Conservation (phyloP, 2,329 filamentous ascomycete genomes). For the Trichoderma afroharzianum region DNA sequence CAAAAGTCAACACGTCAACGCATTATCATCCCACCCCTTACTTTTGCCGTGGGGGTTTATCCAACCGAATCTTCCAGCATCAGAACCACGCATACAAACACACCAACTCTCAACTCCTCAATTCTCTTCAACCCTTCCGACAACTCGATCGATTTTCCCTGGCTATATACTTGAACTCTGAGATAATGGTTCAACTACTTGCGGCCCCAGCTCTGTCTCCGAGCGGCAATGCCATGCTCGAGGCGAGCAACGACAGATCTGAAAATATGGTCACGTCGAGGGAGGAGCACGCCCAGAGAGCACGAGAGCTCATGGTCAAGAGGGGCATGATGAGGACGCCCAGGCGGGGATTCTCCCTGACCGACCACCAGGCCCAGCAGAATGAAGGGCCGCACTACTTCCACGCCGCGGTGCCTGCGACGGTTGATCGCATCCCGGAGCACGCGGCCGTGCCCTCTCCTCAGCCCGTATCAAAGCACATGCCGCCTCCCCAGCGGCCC, state of each 20-base stretch:
- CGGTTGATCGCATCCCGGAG: conserved; percentile 31
- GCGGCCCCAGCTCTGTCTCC: conserved; percentile 29
- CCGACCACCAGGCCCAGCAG: conserved; percentile 40
- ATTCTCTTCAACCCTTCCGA: not conserved
- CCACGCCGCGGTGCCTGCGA: conserved; percentile 21
- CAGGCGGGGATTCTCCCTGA: conserved; percentile 45
- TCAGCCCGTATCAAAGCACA: conserved; percentile 17
- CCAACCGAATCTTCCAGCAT: not conserved
- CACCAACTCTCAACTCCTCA: too few relatives aligned
- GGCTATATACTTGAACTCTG: not conserved
- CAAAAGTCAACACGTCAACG: not conserved
- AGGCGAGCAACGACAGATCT: conserved; percentile 19
- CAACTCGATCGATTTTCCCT: not conserved
- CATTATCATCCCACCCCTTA: not conserved
- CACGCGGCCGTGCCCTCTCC: conserved; percentile 24
- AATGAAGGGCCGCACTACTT: conserved; percentile 23
- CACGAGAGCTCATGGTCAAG: conserved; percentile 37
- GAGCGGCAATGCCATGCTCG: conserved; percentile 24
- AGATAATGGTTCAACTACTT: conserved; percentile 33
- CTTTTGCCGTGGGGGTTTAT: not conserved
- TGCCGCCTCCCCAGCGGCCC: conserved; percentile 27
- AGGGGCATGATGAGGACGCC: conserved; percentile 38
- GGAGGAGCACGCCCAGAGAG: conserved; percentile 41
- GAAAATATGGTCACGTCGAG: conserved; percentile 30
- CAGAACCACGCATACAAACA: not conserved